These are phyloP conservation scores for Kalanchoe fedtschenkoi DNA, from an alignment of 164 flowering plant species.

Conservation along the genomic window DNA sequence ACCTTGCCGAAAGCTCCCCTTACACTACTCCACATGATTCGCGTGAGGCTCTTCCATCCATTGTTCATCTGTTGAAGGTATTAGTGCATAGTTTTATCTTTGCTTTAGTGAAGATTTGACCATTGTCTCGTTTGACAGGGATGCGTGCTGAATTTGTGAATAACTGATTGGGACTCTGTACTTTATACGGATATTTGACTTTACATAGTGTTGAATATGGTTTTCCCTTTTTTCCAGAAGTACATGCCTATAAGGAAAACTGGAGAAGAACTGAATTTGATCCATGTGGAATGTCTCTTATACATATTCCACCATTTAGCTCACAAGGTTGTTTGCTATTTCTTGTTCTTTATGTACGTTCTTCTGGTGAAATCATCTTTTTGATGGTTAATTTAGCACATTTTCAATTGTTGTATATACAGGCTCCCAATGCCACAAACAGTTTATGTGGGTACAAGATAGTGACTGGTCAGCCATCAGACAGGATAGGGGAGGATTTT, in stretches of 20 bases:
- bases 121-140: background rate
- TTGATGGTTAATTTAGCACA: background rate
- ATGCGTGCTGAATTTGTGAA: background rate
- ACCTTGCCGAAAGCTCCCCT: conserved; percentile 86
- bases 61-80: conserved; percentile 85
- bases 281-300: conserved; percentile 82
- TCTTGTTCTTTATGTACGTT: background rate
- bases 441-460: conserved; percentile 94
- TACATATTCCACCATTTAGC: conserved; percentile 87
- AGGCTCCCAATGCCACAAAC: conserved; percentile 98
- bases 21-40: conserved; percentile 82
- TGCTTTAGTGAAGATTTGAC: background rate
- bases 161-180: background rate
- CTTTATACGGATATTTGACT: background rate
- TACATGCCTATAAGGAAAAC: conserved; percentile 81
- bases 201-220: background rate
- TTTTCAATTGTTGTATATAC: conserved; percentile 6
- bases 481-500: conserved; percentile 97
- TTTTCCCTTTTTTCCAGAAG: conserved; percentile 31
- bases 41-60: conserved; percentile 77
- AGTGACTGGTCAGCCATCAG: conserved; percentile 98
- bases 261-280: conserved; percentile 82
- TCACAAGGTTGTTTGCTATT: conserved; percentile 45
- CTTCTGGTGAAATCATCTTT: background rate
- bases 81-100: background rate